phyloP scores from a whole-genome alignment of 2,329 filamentous ascomycete species.

The Daldinia sp. region DNA sequence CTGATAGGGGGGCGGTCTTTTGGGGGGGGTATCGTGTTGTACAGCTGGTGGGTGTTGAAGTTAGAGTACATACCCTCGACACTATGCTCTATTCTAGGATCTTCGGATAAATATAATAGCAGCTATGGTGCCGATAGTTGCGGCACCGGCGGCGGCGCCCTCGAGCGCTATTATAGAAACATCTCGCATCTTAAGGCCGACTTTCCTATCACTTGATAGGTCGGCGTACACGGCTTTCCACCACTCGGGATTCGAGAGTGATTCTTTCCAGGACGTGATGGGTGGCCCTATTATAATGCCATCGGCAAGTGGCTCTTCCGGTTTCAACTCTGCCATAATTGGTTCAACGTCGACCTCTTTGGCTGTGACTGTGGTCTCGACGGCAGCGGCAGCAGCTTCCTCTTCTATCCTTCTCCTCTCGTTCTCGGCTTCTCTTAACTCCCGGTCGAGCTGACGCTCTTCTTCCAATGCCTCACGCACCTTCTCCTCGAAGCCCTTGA shows the following conservation, averaged over 20 bases:
- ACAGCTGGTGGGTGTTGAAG: slow-evolving; percentile 4
- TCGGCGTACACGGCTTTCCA: slow-evolving; percentile 64
- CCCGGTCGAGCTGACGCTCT: slow-evolving; percentile 63
- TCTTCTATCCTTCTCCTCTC: slow-evolving; percentile 36
- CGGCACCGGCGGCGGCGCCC: slow-evolving; percentile 71
- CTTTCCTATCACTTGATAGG: slow-evolving; percentile 69
- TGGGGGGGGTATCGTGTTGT: not conserved
- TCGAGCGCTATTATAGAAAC: slow-evolving; percentile 74
- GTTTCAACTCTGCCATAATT: slow-evolving; percentile 26
- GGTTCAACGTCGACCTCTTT: slow-evolving; percentile 42
- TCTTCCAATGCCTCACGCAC: slow-evolving; percentile 75
- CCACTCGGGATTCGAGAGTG: slow-evolving; percentile 51
- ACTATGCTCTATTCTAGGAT: not conserved
- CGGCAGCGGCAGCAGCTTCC: slow-evolving; percentile 9
- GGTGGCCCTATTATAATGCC: slow-evolving; percentile 18
- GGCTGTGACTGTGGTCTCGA: slow-evolving; percentile 38
- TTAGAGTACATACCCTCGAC: slow-evolving; percentile 1
- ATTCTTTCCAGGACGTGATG: slow-evolving; percentile 52
- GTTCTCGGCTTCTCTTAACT: slow-evolving; percentile 51
- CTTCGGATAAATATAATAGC: slow-evolving; percentile 45
- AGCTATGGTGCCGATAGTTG: slow-evolving; percentile 63
- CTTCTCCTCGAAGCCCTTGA: slow-evolving; percentile 83
- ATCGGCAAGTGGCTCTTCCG: slow-evolving; percentile 27
- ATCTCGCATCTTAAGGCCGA: slow-evolving; percentile 73
- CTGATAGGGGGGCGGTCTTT: slow-evolving; percentile 3